Base-by-base conservation (phyloP, 73 alveolate species). In the Urostyla sp. region DNA sequence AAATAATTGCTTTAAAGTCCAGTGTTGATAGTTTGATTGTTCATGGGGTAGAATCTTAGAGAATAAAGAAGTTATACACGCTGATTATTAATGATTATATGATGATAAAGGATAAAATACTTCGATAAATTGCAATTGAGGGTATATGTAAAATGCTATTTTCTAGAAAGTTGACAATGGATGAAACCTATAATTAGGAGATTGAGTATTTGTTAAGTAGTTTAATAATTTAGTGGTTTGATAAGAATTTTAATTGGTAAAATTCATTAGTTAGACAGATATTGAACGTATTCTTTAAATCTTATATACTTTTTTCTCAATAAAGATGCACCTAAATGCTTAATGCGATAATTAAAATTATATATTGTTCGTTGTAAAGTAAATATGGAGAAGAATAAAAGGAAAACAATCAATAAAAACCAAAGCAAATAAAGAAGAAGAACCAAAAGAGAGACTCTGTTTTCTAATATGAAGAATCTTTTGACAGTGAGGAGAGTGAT, bases 101-200 rank as follows among this genome's bases (percentile, higher is more conserved):
- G 83, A 69, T 69, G 6, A 69, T 69, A 26, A 46, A 69, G 60
- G 83, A 69, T 48, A 69, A 49, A 27, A 35, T 69, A 7, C 52
- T 69, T 3, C n/a, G 83, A 34, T 27, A 69, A 30, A 69, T 69
- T 2, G 49, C 83, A 6, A 69, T 69, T 46, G 83, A 69, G 49
- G 83, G 83, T 30, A 69, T 69, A 20, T 69, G 83, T 31, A 69
- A 69, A 23, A 69, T 69, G 83, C 83, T 69, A 40, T 69, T 69
- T 45, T 46, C 72, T 48, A 6, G 83, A 13, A 69, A 69, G 40
- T 45, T 69, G 6, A 46, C 83, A 40, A 10, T 11, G 2, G 28
- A 4, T 0, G 15, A 4, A 21, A 30, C 67, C 34, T 51, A 48
- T 48, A 28, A 45, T 30, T n/a, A 27, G 10, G 83, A 69, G 24